A percentile compares a stretch with the other conserved stretches of the same genome.
Conservation (phyloP, 2,329 filamentous ascomycete genomes). For the Trichothecium sympodiale region DNA sequence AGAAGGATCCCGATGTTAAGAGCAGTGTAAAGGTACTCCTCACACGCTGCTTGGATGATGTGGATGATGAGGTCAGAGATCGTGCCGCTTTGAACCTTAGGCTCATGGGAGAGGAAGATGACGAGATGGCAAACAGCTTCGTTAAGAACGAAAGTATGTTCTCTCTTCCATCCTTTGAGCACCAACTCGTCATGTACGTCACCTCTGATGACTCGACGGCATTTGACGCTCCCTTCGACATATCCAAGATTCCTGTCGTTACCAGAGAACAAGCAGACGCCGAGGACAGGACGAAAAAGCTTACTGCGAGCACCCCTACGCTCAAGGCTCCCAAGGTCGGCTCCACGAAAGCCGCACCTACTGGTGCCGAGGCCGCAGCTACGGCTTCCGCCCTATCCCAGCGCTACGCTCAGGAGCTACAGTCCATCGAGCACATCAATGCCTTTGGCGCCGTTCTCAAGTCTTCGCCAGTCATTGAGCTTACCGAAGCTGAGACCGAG, state of each 20-base stretch:
- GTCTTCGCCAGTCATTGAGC: slow-evolving; percentile 73
- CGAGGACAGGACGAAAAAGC: slow-evolving; percentile 93
- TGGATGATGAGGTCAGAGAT: slow-evolving; percentile 94
- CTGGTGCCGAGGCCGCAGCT: slow-evolving; percentile 63
- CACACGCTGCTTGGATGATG: slow-evolving; percentile 88
- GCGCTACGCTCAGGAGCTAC: slow-evolving; percentile 78
- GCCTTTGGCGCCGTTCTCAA: slow-evolving; percentile 87
- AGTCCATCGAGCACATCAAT: slow-evolving; percentile 82
- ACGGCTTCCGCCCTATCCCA: slow-evolving; percentile 72
- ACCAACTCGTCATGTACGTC: slow-evolving; percentile 95
- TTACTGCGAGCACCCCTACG: slow-evolving; percentile 82
- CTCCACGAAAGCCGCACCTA: slow-evolving; percentile 58
- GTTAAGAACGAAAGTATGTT: slow-evolving; percentile 97
- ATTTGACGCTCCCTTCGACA: slow-evolving; percentile 80
- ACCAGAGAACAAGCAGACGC: slow-evolving; percentile 93
- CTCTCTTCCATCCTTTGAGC: slow-evolving; percentile 87
- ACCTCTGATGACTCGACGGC: slow-evolving; percentile 81
- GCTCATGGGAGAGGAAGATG: slow-evolving; percentile 86
- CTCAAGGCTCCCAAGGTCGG: slow-evolving; percentile 85
- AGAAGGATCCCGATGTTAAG: slow-evolving; percentile 95
- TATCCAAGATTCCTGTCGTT: slow-evolving; percentile 82
- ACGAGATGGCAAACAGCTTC: slow-evolving; percentile 75
- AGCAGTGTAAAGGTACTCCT: slow-evolving; percentile 87
- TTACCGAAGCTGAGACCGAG: slow-evolving; percentile 95
- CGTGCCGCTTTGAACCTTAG: slow-evolving; percentile 86